Conservation (phyloP, 1,139 yeast species). For the Dujonia santamariae region DNA sequence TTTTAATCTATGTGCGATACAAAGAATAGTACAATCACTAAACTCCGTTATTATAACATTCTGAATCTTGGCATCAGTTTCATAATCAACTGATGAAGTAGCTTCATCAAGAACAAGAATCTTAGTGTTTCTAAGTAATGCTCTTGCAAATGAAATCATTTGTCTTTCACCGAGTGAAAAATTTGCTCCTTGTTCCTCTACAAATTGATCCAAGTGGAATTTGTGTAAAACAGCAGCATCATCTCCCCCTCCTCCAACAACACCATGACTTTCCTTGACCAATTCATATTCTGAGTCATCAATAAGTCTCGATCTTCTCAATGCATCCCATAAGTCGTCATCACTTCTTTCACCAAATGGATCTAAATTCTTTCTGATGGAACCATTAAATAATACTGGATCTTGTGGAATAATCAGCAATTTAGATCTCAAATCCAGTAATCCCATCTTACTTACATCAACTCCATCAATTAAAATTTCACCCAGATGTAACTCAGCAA, state of each 20-base stretch:
- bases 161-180: conserved; percentile 42
- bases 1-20: conserved; percentile 41
- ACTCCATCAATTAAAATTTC: conserved; percentile 16
- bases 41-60: conserved; percentile 32
- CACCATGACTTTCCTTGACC: conserved; percentile 16
- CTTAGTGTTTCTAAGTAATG: conserved; percentile 35
- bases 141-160: conserved; percentile 40
- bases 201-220: conserved; percentile 32
- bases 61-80: conserved; percentile 38
- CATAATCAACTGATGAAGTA: conserved; percentile 42
- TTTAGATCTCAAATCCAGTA: conserved; percentile 29
- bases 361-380: conserved; percentile 40
- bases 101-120: conserved; percentile 42
- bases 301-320: conserved; percentile 43
- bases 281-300: conserved; percentile 24
- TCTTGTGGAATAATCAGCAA: conserved; percentile 46
- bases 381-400: conserved; percentile 41
- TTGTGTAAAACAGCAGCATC: conserved; percentile 16
- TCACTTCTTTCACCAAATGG: conserved; percentile 38
- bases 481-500: conserved; percentile 15
- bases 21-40: conserved; percentile 34
- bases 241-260: no score
- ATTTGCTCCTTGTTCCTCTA: conserved; percentile 38
- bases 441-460: conserved; percentile 24
- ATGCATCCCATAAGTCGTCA: conserved; percentile 41